Base-by-base conservation (phyloP, 768 basidiomycete species). In the Podaxis rugospora region DNA sequence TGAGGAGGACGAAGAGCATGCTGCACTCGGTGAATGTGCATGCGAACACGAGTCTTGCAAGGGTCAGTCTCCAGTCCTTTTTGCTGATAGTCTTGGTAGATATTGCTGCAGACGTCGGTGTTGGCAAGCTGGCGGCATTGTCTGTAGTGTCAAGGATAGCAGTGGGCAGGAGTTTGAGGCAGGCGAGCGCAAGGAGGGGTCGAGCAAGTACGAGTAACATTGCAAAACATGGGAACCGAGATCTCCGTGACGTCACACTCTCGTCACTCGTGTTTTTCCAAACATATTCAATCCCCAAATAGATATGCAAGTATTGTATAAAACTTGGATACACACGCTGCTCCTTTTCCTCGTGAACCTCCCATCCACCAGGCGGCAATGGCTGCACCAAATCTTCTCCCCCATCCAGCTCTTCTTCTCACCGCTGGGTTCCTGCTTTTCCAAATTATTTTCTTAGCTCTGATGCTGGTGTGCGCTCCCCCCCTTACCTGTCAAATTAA, bases 1-100 rank as follows among this genome's bases (percentile, higher is more conserved):
- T 82, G 4, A 93, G 75, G 59, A 93, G 76, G 11, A 84, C 63
- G 66, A 93, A 93, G 62, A 93, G 74, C 66, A 83, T 81, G 63
- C 86, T 87, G 55, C 86, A 84, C 72, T 93, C 92, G 1, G 88
- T 81, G 69, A 93, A 90, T 66, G 86, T 87, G 35, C 84, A 72
- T 0, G 89, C 81, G 66, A 94, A 93, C 5, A 86, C 70, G 0
- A 74, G 76, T 39, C 54, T 27, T 49, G 62, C 61, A 28, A 66
- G 58, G 60, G 13, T 61, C 37, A 47, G 42, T 37, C 55, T 61
- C 63, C 55, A 66, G 40, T 40, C 63, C 40, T 37, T 40, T 14
- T 44, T 55, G 9, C 5, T 35, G 7, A n/a, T 28, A n/a, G n/a
- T 10, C 14, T 18, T 53, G 47, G 1, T 14, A 10, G 47, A 25